These are phyloP conservation scores for Multifurca ochricompacta DNA, from an alignment of 768 basidiomycete species.

Conservation along the genomic window DNA sequence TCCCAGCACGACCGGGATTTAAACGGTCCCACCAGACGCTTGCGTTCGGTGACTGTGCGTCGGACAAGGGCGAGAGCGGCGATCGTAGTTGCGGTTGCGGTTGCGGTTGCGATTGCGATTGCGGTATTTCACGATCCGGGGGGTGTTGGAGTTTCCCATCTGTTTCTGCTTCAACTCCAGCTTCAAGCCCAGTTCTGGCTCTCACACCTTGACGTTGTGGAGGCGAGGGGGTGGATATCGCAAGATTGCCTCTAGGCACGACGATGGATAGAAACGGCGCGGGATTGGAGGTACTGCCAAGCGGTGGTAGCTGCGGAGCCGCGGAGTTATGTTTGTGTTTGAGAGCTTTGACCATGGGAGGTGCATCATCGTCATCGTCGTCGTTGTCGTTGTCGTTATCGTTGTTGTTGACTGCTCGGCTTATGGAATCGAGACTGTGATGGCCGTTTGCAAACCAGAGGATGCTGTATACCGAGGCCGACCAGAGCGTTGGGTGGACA, in stretches of 20 bases:
- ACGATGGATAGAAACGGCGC: not conserved
- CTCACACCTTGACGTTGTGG: not conserved
- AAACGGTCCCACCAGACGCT: not conserved
- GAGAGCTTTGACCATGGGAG: too few species aligned
- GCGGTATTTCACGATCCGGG: not conserved
- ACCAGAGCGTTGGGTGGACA: conserved; percentile 44
- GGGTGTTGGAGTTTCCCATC: too few species aligned
- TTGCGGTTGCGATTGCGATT: too few species aligned
- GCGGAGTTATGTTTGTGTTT: not conserved
- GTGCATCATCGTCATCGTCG: too few species aligned
- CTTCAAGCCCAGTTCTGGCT: too few species aligned
- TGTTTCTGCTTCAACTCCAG: too few species aligned
- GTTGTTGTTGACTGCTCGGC: too few species aligned
- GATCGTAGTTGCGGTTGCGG: too few species aligned
- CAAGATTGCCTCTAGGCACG: too few species aligned
- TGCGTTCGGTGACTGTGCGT: not conserved
- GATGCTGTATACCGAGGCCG: conserved; percentile 40
- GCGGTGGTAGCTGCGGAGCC: conserved; percentile 13
- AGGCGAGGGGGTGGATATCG: not conserved
- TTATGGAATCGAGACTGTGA: too few species aligned
- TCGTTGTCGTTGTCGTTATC: too few species aligned
- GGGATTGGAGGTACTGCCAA: conserved; percentile 11
- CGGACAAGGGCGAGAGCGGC: too few species aligned
- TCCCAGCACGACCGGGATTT: not conserved
- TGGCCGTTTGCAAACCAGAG: conserved; percentile 43